Percentiles rank a stretch among this genome's conserved stretches.
phyloP scores from a whole-genome alignment of 768 basidiomycete genomes.

The Leccinellum luteum region DNA sequence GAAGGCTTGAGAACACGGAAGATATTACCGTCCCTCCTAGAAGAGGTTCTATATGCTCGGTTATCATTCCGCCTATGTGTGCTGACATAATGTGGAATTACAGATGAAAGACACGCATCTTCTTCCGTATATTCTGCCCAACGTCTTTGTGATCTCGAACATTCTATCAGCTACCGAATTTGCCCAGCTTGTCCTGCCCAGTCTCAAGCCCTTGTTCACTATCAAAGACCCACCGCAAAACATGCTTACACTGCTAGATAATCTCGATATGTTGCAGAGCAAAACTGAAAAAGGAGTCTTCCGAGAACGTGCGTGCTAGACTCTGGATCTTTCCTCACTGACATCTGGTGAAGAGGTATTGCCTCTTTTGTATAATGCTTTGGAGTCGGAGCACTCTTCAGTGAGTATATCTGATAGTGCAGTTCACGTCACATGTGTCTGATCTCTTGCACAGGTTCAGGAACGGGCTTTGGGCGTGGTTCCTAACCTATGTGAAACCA shows the following conservation, averaged over 20 bases:
- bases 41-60: conserved; percentile 65
- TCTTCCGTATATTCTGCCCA: conserved; percentile 92
- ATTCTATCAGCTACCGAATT: conserved; percentile 80
- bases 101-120: conserved; percentile 94
- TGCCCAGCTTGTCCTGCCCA: conserved; percentile 75
- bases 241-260: conserved; percentile 91
- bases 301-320: conserved; percentile 68
- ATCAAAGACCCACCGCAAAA: conserved; percentile 97
- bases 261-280: conserved; percentile 78
- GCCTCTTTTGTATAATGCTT: conserved; percentile 90
- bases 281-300: conserved; percentile 89
- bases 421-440: neutral
- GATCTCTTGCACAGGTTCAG: conserved; percentile 62
- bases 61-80: neutral
- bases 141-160: conserved; percentile 87
- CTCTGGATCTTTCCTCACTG: neutral
- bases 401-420: conserved; percentile 41
- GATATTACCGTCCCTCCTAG: conserved; percentile 86
- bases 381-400: conserved; percentile 91
- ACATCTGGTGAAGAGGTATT: conserved; percentile 69
- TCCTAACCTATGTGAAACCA: conserved; percentile 85
- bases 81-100: conserved; percentile 9
- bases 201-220: conserved; percentile 83
- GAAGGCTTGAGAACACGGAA: conserved; percentile 85
- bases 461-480: conserved; percentile 84